Conservation (phyloP, 257 asterid genomes). For the Scutellaria galericulata region DNA sequence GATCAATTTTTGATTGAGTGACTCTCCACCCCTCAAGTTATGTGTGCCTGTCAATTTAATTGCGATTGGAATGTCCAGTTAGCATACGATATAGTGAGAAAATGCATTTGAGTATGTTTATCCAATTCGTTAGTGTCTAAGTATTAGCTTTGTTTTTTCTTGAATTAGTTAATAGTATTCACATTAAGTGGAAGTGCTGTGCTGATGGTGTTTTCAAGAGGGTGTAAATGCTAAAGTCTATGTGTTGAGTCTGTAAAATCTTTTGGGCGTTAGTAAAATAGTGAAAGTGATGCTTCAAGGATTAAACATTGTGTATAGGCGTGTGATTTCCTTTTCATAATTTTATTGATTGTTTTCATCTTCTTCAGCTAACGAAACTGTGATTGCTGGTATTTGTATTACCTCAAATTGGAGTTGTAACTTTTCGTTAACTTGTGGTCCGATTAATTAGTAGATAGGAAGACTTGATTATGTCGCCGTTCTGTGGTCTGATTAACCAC, state of each 20-base stretch:
- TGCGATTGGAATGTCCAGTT: slow-evolving; percentile 3
- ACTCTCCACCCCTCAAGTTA: background rate
- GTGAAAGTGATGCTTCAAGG: background rate
- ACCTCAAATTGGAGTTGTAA: background rate
- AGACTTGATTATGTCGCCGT: background rate
- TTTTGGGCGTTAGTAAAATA: background rate
- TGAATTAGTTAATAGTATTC: slow-evolving; percentile 2
- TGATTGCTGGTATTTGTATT: background rate
- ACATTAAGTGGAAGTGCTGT: background rate
- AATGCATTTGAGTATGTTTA: background rate
- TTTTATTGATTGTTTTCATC: background rate
- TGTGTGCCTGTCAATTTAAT: background rate
- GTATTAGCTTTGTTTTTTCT: background rate
- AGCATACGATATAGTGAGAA: background rate
- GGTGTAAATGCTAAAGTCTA: background rate
- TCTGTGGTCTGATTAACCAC: background rate
- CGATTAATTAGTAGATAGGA: background rate
- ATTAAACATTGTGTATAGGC: background rate
- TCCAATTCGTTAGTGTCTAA: background rate
- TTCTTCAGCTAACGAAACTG: background rate
- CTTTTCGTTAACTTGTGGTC: background rate
- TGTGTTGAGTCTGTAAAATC: background rate
- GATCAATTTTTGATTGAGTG: slow-evolving; percentile 10
- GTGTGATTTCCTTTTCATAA: background rate
- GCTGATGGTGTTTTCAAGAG: background rate